These are phyloP conservation scores for Conticribra weissflogii DNA, from an alignment of 108 stramenopile genomes.

Conservation along the genomic window DNA sequence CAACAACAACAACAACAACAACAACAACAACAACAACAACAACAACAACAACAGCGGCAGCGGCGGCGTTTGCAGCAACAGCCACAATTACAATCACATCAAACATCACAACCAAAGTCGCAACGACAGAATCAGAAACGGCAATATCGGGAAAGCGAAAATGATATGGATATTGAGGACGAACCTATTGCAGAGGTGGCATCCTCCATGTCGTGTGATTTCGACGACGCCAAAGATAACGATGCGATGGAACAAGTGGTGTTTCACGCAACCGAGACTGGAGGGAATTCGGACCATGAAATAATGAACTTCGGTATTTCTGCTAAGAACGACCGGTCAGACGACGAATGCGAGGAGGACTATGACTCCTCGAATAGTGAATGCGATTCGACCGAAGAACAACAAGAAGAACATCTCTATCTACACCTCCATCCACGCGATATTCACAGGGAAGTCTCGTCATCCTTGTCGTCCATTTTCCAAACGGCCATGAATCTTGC, in stretches of 20 bases:
- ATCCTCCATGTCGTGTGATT: neutral
- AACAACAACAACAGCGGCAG: too few species aligned
- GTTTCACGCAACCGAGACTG: neutral
- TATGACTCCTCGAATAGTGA: neutral
- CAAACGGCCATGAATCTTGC: conserved; percentile 81
- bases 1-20: too few species aligned
- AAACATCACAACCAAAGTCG: too few species aligned
- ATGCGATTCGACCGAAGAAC: conserved; percentile 6
- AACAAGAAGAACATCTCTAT: conserved; percentile 13
- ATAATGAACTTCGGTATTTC: neutral
- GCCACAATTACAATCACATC: too few species aligned
- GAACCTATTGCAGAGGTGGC: neutral
- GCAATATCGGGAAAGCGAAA: too few species aligned
- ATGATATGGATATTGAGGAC: neutral
- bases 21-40: too few species aligned
- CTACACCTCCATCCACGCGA: conserved; percentile 20
- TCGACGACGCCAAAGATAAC: neutral
- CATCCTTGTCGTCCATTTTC: conserved; percentile 37
- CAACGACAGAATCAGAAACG: too few species aligned
- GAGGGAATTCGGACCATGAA: neutral
- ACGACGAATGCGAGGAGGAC: conserved; percentile 12
- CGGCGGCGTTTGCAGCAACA: too few species aligned
- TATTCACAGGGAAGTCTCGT: conserved; percentile 31
- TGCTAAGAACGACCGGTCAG: neutral
- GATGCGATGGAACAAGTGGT: neutral